Percentiles rank a stretch among this genome's conserved stretches.
Conservation (phyloP, 495 filamentous ascomycete genomes). For the Chaetomidium leptoderma region DNA sequence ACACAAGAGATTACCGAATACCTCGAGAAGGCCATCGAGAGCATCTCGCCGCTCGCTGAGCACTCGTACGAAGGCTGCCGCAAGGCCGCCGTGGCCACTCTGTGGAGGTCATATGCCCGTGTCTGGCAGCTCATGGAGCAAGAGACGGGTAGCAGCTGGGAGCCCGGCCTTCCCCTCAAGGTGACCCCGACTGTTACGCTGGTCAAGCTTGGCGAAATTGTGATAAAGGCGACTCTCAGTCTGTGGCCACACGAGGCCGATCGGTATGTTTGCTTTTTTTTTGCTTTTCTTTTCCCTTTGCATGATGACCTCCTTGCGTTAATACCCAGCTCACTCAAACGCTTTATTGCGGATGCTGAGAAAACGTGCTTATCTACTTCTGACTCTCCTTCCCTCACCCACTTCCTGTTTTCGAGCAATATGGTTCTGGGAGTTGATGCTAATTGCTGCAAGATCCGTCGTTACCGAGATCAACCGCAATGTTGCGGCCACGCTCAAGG, state of each 20-base stretch:
- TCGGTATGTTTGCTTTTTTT: slow-evolving; percentile 59
- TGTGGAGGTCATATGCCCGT: slow-evolving; percentile 90
- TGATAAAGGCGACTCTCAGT: slow-evolving; percentile 76
- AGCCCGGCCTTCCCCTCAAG: slow-evolving; percentile 79
- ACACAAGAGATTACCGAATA: slow-evolving; percentile 68
- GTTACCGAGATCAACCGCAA: slow-evolving; percentile 96
- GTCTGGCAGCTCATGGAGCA: slow-evolving; percentile 85
- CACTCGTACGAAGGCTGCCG: slow-evolving; percentile 92
- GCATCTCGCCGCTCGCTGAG: slow-evolving; percentile 71
- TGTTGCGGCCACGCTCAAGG: slow-evolving; percentile 86
- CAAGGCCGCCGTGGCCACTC: slow-evolving; percentile 80
- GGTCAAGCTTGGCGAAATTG: slow-evolving; percentile 79
- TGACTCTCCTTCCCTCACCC: slow-evolving; percentile 25
- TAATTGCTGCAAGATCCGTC: slow-evolving; percentile 59
- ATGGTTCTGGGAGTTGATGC: slow-evolving; percentile 20
- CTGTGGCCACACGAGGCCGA: slow-evolving; percentile 88
- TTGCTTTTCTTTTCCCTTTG: slow-evolving; percentile 18
- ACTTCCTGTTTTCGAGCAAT: slow-evolving; percentile 8
- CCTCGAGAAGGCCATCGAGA: slow-evolving; percentile 84
- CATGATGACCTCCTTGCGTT: slow-evolving; percentile 89
- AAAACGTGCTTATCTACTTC: slow-evolving; percentile 60
- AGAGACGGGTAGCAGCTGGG: slow-evolving; percentile 72
- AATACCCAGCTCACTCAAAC: slow-evolving; percentile 99
- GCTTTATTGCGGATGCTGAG: slow-evolving; percentile 79
- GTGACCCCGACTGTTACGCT: slow-evolving; percentile 71